These are phyloP conservation scores for Amniculicola lignicola DNA, from an alignment of 495 filamentous ascomycete species.

Conservation along the genomic window DNA sequence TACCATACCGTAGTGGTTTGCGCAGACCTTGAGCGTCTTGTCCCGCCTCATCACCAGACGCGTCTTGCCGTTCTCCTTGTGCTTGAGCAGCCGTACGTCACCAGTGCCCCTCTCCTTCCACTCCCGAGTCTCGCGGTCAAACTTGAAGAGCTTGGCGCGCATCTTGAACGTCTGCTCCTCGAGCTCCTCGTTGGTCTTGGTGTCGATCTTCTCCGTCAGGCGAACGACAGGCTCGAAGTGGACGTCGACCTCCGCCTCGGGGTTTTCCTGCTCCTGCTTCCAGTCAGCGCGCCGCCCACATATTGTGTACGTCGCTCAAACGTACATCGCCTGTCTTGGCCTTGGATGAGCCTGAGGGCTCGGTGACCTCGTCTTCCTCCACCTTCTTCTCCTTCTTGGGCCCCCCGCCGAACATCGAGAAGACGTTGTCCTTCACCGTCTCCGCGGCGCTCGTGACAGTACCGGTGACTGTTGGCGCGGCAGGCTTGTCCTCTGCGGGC, in stretches of 20 bases:
- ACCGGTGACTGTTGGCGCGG: slow-evolving; percentile 44
- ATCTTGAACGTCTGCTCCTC: slow-evolving; percentile 99
- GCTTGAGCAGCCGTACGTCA: slow-evolving; percentile 93
- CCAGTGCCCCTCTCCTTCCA: slow-evolving; percentile 99
- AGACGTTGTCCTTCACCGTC: slow-evolving; percentile 70
- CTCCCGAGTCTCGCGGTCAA: slow-evolving; percentile 81
- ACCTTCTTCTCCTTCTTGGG: slow-evolving; percentile 82
- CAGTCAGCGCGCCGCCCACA: not conserved
- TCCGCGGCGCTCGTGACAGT: slow-evolving; percentile 50
- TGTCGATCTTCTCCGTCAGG: slow-evolving; percentile 92
- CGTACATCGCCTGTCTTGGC: slow-evolving; percentile 58
- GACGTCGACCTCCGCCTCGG: slow-evolving; percentile 72
- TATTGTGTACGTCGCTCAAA: not conserved
- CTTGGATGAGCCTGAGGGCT: slow-evolving; percentile 84
- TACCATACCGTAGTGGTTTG: slow-evolving; percentile 95
- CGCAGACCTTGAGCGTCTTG: slow-evolving; percentile 99
- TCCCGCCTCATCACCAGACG: slow-evolving; percentile 97
- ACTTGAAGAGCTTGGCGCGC: slow-evolving; percentile 99
- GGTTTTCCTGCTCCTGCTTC: slow-evolving; percentile 35
- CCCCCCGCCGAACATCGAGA: slow-evolving; percentile 95
- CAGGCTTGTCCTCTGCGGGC: slow-evolving; percentile 54
- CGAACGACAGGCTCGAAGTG: slow-evolving; percentile 95
- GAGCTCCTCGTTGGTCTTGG: slow-evolving; percentile 96
- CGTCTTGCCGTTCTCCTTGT: slow-evolving; percentile 97
- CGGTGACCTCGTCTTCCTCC: slow-evolving; percentile 72